These are phyloP conservation scores for Coemansia erecta DNA, from an alignment of 192 early-diverging fungal species.

Conservation along the genomic window DNA sequence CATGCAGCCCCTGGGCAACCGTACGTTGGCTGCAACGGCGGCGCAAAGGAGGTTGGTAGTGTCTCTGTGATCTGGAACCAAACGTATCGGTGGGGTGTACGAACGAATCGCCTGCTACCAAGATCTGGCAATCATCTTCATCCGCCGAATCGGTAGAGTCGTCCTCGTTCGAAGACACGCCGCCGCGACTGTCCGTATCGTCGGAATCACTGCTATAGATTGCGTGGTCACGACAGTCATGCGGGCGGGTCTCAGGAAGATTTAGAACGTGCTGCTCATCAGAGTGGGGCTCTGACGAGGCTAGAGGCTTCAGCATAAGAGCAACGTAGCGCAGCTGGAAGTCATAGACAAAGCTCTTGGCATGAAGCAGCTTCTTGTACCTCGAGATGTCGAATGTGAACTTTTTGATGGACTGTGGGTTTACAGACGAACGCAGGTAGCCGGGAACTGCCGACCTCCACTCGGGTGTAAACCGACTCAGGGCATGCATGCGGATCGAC, in stretches of 20 bases:
- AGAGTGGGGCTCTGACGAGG: neutral
- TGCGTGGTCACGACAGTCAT: neutral
- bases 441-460: constrained; percentile 52
- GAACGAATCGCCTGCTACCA: neutral
- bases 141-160: constrained; percentile 20
- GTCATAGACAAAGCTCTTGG: constrained; percentile 54
- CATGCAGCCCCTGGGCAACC: constrained; percentile 43
- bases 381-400: constrained; percentile 52
- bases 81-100: too few species aligned
- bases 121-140: neutral
- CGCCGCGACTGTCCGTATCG: constrained; percentile 1
- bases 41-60: too few species aligned
- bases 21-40: constrained; percentile 8
- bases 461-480: constrained; percentile 46
- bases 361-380: constrained; percentile 55
- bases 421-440: constrained; percentile 42
- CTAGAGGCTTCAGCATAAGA: constrained; percentile 25
- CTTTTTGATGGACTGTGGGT: constrained; percentile 41
- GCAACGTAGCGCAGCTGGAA: constrained; percentile 55
- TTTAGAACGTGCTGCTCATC: neutral
- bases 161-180: constrained; percentile 9
- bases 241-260: neutral
- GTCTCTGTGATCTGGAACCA: too few species aligned
- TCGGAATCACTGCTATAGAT: constrained; percentile 44
- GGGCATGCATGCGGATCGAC: constrained; percentile 47